These are phyloP conservation scores for Physcomitrium patens DNA, from an alignment of 225 moss, liverwort and hornwort genomes.

Conservation along the genomic window DNA sequence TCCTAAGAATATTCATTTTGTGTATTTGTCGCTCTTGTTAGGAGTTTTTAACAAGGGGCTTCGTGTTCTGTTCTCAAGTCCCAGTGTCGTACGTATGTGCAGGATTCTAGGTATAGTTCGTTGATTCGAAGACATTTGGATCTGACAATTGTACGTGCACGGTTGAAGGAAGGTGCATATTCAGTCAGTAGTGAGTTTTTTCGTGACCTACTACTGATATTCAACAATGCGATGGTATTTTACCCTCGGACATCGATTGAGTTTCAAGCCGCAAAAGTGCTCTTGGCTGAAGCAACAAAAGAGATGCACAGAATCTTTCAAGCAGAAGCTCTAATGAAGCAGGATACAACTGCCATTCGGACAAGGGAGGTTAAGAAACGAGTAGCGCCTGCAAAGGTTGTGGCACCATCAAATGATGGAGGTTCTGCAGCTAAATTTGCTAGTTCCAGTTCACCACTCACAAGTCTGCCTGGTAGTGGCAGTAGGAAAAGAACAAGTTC, in stretches of 20 bases:
- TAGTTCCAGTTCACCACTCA: conserved; percentile 16
- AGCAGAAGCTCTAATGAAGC: conserved; percentile 80
- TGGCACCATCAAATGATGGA: conserved; percentile 13
- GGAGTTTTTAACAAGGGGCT: not conserved
- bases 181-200: conserved; percentile 89
- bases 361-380: conserved; percentile 73
- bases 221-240: conserved; percentile 82
- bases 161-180: conserved; percentile 81
- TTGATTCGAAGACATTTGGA: conserved; percentile 81
- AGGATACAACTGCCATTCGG: conserved; percentile 77
- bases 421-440: conserved; percentile 21
- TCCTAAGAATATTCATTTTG: not conserved
- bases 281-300: conserved; percentile 56
- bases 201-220: conserved; percentile 83
- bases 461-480: conserved; percentile 35
- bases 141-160: conserved; percentile 69
- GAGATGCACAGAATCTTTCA: conserved; percentile 74
- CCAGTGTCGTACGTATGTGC: conserved; percentile 24
- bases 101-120: conserved; percentile 58
- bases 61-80: conserved; percentile 13
- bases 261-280: conserved; percentile 64
- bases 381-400: conserved; percentile 27
- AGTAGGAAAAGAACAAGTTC: conserved; percentile 41
- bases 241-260: conserved; percentile 59
- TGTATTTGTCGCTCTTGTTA: not conserved